phyloP scores from a whole-genome alignment of 78 protist genomes.

The Planoprotostelium fungivorum region DNA sequence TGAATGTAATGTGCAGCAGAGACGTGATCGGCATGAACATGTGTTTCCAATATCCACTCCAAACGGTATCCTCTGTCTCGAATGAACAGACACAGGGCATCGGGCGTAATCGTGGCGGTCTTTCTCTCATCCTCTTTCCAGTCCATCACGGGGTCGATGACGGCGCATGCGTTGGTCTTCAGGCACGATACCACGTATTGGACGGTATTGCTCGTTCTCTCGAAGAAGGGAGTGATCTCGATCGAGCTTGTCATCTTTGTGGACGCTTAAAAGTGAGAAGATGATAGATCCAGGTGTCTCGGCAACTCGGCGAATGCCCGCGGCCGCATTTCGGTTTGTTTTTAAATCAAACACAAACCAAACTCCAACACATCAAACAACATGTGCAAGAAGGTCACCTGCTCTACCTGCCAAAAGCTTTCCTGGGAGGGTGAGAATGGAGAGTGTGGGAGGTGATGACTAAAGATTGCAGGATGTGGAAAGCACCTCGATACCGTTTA shows the following conservation, averaged over 20 bases:
- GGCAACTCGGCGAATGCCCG: no score
- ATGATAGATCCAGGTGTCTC: no score
- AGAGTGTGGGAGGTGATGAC: background rate
- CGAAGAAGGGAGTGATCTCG: background rate
- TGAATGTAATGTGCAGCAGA: conserved; percentile 39
- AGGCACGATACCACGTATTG: background rate
- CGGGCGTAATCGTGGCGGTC: conserved; percentile 30
- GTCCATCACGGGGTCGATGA: conserved; percentile 55
- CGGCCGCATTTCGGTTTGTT: no score
- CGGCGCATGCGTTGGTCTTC: conserved; percentile 40
- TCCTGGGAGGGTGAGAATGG: background rate
- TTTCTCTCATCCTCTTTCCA: conserved; percentile 12
- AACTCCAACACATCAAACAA: background rate
- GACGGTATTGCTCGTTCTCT: background rate
- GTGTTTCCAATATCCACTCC: conserved; percentile 61
- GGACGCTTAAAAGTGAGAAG: no score
- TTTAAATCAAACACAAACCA: no score
- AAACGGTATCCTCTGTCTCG: conserved; percentile 12
- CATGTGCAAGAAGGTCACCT: conserved; percentile 1
- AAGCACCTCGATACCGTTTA: background rate
- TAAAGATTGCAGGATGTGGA: background rate
- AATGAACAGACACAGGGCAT: conserved; percentile 17
- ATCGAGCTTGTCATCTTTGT: no score
- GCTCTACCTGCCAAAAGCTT: background rate
- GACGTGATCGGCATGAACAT: conserved; percentile 64